Base-by-base conservation (phyloP, 2,329 filamentous ascomycete genomes). In the Coleophoma eucalyptorum region DNA sequence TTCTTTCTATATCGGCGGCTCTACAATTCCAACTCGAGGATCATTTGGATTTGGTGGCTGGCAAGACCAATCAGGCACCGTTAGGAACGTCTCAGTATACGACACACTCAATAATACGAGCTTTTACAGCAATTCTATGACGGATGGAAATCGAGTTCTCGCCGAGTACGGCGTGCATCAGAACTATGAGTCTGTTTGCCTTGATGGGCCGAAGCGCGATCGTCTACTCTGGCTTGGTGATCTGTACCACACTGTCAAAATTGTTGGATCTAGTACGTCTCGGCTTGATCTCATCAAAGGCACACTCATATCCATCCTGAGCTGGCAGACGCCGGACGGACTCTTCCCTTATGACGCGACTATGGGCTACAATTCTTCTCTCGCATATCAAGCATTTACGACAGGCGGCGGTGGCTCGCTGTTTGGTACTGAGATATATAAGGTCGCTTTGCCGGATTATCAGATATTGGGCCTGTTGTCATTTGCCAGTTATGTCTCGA, bases 171-270 rank as follows among this genome's bases (percentile, higher is more conserved):
- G 65, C 4, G 64, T 69, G 0, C 59, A 62, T 3, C 54, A 56
- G 1, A 69, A 73, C 21, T 51, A 61, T 2, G 56, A 59, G 5
- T 66, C 67, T 2, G 64, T 72, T 7, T 74, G 72, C 42, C 58
- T 73, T 1, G 71, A 74, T 50, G 70, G 71, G 3, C 65, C 67
- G 0, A 74, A 73, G 51, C 60, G 72, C 5, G 71, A 75, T 52
- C 62, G 71, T 0, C 59, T 72, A 1, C 61, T 72, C 5, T 74
- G 71, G 71, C 62, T 66, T 3, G 71, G 72, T 5, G 71, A 74
- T 50, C 72, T 72, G 48, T 68, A 67, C 37, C 71, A 75, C 54
- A 73, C 72, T 0, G 58, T 65, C 1, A 62, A 65, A 13, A 65
- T 73, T 16, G 58, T 73, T 10, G 62, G 58, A 0, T 58, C 62